Base-by-base conservation (phyloP, 169 alveolate genomes). In the Perkinsus marinus region DNA sequence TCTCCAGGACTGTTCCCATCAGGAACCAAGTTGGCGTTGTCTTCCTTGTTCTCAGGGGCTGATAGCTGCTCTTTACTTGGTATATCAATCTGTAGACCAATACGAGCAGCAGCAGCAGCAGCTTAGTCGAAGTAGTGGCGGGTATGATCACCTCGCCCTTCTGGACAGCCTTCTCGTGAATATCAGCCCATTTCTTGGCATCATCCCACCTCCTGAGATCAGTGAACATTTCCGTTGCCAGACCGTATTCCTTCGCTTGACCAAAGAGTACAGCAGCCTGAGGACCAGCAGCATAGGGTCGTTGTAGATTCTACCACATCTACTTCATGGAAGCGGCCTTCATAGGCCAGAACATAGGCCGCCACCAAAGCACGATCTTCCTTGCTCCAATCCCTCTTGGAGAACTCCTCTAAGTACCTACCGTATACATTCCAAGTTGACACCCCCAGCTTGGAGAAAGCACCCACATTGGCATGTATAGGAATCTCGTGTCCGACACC, bases 321-420 rank as follows among this genome's bases (percentile, higher is more conserved):
- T 13, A 57, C 79, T 39, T 94, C 97, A 17, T 93, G 90, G 93
- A 94, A 94, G 92, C 94, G 94, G 89, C 97, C 96, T 91, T 95
- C 94, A 94, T 94, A 95, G 16, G 98, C 96, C 43, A 94, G 91
- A 26, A 95, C 94, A 90, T 95, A 90, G 9, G 43, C 98, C 0
- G 96, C 97, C 92, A 92, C 91, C 57, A 95, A 92, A n/a, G 94
- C 92, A 68, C 93, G 92, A 39, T 94, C 96, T 91, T 95, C 95
- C 3, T 57, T 30, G 22, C 79, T 57, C 79, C 79, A 57, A 0
- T 57, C 30, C 79, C 79, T 57, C 34, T 57, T 57, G 5, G 79
- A 2, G 22, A 57, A 30, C 7, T 57, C 79, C 22, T 57, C 79
- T 30, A 57, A 30, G 34, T 19, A 57, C 26, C 79, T 57, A 16